Base-by-base conservation (phyloP, 2,329 filamentous ascomycete species). In the Talaromyces pinophilus region DNA sequence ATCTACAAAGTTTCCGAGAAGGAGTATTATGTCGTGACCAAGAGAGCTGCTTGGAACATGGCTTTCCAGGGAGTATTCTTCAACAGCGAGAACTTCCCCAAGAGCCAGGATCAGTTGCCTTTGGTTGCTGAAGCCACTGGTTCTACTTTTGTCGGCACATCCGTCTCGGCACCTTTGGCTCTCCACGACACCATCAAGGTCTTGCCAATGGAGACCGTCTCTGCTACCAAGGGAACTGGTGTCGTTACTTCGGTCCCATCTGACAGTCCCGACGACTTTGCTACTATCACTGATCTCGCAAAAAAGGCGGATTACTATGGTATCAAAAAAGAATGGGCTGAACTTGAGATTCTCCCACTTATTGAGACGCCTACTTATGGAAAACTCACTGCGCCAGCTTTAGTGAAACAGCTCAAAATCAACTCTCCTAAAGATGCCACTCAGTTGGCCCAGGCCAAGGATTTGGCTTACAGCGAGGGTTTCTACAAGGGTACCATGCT, bases 261-360 rank as follows among this genome's bases (percentile, higher is more conserved):
- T 1, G 95, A 99, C 82, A 96, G 92, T 66, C 92, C 95, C 1
- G 95, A 99, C 76, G 95, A 99, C 76, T 99, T 90, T 78, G 93
- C 93, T 54, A 99, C 93, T 35, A 85, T 94, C 50, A 86, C 87
- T 55, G 95, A 99, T 70, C 86, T 99, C 67, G 87, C 88, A 46
- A 98, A 98, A 85, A 99, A 99, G 84, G 87, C 94, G 0, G 94
- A 96, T 7, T 98, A 92, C 83, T 97, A 99, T 79, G 90, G 91
- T 62, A 98, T 99, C 77, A 86, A 97, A 82, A 95, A 96, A 81
- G 93, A 97, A 77, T 99, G 95, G 95, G 93, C 91, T 3, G 91
- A 96, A 76, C 83, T 94, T 64, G 92, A 97, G 70, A 94, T 97
- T 65, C 77, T 92, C 68, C 92, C 95, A 62, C 90, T 99, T 72